Evolutionary conservation across 371 early-diverging fungal genomes (phyloP).

Genomic region (Batkoa obscura): DNA sequence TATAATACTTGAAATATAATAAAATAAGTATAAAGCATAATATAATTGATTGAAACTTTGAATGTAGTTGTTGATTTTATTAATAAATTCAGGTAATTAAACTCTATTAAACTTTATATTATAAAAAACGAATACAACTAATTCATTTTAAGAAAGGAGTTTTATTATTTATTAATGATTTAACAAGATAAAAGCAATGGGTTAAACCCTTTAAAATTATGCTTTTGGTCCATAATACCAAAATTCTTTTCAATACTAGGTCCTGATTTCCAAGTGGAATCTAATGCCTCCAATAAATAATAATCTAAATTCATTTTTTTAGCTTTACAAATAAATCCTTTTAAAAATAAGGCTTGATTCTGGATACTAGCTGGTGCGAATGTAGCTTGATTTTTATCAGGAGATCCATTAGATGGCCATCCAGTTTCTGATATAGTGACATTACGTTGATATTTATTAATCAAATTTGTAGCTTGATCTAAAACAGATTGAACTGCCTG

Average conservation of each 20-base stretch:
- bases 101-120: too few relatives aligned
- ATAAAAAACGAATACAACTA: too few relatives aligned
- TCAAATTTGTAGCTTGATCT: not conserved
- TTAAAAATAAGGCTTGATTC: not conserved
- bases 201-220: not conserved
- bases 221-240: not conserved
- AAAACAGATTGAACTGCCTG: not conserved
- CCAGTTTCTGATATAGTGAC: not conserved
- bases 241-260: not conserved
- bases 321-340: not conserved
- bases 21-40: too few relatives aligned
- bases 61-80: too few relatives aligned
- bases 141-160: too few relatives aligned
- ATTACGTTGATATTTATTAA: not conserved
- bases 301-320: not conserved
- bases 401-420: not conserved
- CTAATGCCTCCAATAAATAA: constrained; percentile 1
- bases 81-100: too few relatives aligned
- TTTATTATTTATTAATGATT: too few relatives aligned
- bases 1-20: too few relatives aligned
- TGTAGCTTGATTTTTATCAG: not conserved
- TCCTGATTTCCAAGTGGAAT: not conserved
- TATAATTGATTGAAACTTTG: too few relatives aligned
- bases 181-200: too few relatives aligned
- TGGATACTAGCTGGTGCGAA: not conserved